These are phyloP conservation scores for Calonectria ilicicola DNA, from an alignment of 2,329 filamentous ascomycete genomes.

Conservation along the genomic window DNA sequence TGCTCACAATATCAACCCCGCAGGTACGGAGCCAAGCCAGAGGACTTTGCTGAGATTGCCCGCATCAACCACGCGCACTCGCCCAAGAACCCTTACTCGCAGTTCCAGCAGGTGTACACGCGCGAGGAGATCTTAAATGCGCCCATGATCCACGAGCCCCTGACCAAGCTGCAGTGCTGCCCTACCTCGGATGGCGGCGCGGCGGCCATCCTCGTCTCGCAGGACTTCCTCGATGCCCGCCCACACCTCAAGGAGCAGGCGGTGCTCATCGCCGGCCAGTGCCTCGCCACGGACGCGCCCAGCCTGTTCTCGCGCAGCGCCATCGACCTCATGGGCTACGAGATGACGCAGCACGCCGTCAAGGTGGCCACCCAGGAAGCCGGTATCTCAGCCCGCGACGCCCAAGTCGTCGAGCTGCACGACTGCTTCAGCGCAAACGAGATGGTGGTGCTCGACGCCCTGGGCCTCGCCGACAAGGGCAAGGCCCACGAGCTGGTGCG, in stretches of 20 bases:
- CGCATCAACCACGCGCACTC: constrained; percentile 94
- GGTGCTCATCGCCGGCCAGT: constrained; percentile 90
- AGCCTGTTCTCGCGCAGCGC: constrained; percentile 81
- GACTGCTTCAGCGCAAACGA: constrained; percentile 98
- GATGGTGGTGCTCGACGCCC: constrained; percentile 88
- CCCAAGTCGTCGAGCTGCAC: constrained; percentile 91
- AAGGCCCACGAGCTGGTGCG: constrained; percentile 94
- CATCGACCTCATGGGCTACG: constrained; percentile 91
- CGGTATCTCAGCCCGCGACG: constrained; percentile 73
- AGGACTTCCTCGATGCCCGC: constrained; percentile 86
- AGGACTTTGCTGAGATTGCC: constrained; percentile 95
- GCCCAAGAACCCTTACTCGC: constrained; percentile 94
- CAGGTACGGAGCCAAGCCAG: constrained; percentile 82
- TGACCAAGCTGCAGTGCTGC: constrained; percentile 99
- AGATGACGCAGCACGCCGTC: constrained; percentile 83
- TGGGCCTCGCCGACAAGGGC: constrained; percentile 82
- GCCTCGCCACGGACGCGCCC: constrained; percentile 85
- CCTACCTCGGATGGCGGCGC: constrained; percentile 94
- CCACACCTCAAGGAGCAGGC: constrained; percentile 86
- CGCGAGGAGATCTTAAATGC: constrained; percentile 83
- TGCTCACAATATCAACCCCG: constrained; percentile 25
- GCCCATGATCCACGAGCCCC: constrained; percentile 83
- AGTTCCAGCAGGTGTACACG: constrained; percentile 94
- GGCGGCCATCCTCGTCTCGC: constrained; percentile 88
- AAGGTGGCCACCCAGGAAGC: constrained; percentile 80